Conservation (phyloP, 2,329 filamentous ascomycete genomes). For the Aspergillus sclerotialis region DNA sequence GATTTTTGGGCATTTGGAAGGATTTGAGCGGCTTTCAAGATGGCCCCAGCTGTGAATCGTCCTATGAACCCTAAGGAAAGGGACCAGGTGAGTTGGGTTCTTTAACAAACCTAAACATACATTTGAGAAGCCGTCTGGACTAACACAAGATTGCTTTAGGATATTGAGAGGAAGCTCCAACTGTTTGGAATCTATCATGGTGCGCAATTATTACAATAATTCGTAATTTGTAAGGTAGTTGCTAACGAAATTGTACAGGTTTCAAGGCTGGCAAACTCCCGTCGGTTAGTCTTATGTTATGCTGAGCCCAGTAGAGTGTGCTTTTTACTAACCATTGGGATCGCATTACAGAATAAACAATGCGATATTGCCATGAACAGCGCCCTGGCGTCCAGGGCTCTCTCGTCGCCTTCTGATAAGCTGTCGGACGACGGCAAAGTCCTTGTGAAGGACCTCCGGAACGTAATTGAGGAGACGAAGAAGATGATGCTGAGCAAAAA, state of each 20-base stretch:
- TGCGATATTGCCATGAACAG: constrained; percentile 93
- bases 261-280: constrained; percentile 87
- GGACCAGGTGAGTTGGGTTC: constrained; percentile 54
- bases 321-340: constrained; percentile 4
- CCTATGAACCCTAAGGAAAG: constrained; percentile 68
- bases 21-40: constrained; percentile 12
- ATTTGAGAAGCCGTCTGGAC: neutral
- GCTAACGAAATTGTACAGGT: constrained; percentile 42
- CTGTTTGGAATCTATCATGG: constrained; percentile 79
- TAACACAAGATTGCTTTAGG: constrained; percentile 25
- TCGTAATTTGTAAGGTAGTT: constrained; percentile 1
- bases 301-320: constrained; percentile 21
- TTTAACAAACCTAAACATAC: too few relatives aligned
- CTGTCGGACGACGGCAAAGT: constrained; percentile 75
- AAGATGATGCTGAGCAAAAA: constrained; percentile 86
- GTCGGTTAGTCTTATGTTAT: constrained; percentile 74
- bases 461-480: constrained; percentile 80
- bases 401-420: constrained; percentile 64
- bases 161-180: constrained; percentile 91
- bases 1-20: neutral
- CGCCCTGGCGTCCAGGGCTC: constrained; percentile 63
- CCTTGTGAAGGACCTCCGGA: constrained; percentile 69
- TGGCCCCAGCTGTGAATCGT: constrained; percentile 54
- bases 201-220: constrained; percentile 19
- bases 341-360: constrained; percentile 66